Conservation (phyloP, 352 stramenopile species). For the Phytopythium boreale region DNA sequence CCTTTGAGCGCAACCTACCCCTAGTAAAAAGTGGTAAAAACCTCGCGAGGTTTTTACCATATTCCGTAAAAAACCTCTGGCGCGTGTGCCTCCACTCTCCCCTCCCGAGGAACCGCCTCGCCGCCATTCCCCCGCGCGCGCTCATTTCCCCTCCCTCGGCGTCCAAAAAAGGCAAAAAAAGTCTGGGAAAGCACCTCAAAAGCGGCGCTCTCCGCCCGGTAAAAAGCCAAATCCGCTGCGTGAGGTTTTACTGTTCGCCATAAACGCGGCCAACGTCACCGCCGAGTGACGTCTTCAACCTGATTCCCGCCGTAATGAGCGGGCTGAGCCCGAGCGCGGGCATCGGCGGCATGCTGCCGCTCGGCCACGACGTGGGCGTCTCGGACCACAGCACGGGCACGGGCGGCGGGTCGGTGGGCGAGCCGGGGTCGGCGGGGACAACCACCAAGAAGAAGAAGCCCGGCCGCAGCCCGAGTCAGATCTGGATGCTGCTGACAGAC, state of each 20-base stretch:
- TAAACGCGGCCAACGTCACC: neutral
- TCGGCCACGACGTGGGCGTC: slow-evolving; percentile 6
- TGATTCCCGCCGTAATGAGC: slow-evolving; percentile 1
- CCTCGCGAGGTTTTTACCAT: slow-evolving; percentile 1
- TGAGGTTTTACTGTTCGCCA: slow-evolving; percentile 11
- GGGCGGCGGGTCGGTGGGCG: neutral
- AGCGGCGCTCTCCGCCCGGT: too few species aligned
- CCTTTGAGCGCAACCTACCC: neutral
- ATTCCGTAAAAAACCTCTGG: slow-evolving; percentile 1
- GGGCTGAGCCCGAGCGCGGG: slow-evolving; percentile 11
- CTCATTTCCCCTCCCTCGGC: neutral
- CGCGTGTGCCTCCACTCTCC: neutral
- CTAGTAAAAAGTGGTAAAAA: slow-evolving; percentile 4
- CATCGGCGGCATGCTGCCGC: slow-evolving; percentile 24
- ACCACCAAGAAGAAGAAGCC: slow-evolving; percentile 71
- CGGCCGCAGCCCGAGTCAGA: slow-evolving; percentile 58
- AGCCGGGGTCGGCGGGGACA: neutral
- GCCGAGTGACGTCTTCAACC: too few species aligned
- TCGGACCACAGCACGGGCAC: neutral
- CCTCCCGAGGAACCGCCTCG: neutral
- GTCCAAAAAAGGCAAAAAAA: neutral
- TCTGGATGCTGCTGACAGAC: slow-evolving; percentile 83
- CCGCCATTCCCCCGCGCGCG: neutral
- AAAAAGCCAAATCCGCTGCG: too few species aligned
- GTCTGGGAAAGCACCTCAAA: neutral